Percentiles rank a stretch among this genome's conserved stretches.
Conservation (phyloP, 192 early-diverging fungal genomes). For the Thoreauomyces humboldtii region DNA sequence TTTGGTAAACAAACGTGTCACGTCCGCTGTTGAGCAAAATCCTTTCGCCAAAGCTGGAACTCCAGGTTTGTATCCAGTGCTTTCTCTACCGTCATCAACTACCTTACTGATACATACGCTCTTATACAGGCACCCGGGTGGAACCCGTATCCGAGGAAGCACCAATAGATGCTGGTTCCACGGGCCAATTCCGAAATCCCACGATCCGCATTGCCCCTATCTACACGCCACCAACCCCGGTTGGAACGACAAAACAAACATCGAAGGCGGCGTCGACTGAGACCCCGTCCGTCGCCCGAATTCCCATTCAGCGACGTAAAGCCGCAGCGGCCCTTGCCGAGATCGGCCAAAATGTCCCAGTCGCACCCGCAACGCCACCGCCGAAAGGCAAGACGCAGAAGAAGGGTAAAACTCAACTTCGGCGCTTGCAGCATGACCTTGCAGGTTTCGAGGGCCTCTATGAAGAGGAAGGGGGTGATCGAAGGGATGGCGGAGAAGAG, state of each 20-base stretch:
- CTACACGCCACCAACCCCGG: slow-evolving; percentile 11
- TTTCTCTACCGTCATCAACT: too few species aligned
- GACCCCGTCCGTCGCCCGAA: neutral
- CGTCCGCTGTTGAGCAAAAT: slow-evolving; percentile 8
- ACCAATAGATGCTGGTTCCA: slow-evolving; percentile 28
- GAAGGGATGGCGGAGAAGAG: too few species aligned
- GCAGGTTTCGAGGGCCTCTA: slow-evolving; percentile 13
- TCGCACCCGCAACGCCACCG: neutral
- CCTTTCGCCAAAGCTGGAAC: neutral
- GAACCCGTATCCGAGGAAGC: neutral
- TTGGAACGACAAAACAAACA: slow-evolving; percentile 4
- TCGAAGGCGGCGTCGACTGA: neutral
- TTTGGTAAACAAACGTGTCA: slow-evolving; percentile 31
- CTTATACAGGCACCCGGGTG: too few species aligned
- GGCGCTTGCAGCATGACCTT: slow-evolving; percentile 3
- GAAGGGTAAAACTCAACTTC: neutral
- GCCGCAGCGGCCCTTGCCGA: slow-evolving; percentile 4
- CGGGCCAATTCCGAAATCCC: slow-evolving; percentile 43
- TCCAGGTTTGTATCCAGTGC: too few species aligned
- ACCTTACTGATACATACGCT: too few species aligned
- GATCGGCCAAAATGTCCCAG: too few species aligned
- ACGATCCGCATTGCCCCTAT: slow-evolving; percentile 32
- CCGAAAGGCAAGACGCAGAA: neutral
- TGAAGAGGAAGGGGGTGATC: too few species aligned
- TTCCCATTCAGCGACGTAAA: slow-evolving; percentile 14